Conservation (phyloP, 345 rosid genomes). For the Gossypium arboreum region DNA sequence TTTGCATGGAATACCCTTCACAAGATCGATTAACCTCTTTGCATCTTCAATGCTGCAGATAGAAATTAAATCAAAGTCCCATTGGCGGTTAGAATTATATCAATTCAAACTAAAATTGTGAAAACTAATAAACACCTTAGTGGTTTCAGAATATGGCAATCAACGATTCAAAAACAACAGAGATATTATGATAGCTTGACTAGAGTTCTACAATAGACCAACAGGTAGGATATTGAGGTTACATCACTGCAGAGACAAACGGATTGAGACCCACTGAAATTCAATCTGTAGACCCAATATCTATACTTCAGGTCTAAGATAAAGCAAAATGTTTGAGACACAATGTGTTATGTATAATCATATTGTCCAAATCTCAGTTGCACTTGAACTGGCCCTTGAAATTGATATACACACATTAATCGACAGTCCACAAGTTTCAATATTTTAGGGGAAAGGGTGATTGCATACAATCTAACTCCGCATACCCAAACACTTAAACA, state of each 20-base stretch:
- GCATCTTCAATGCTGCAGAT: slow-evolving; percentile 80
- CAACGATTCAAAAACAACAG: neutral
- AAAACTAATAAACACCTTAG: neutral
- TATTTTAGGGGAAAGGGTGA: neutral
- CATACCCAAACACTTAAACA: neutral
- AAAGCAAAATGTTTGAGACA: neutral
- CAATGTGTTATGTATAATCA: neutral
- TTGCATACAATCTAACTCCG: neutral
- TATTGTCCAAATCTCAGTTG: neutral
- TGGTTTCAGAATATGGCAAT: neutral
- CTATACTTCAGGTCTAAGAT: neutral
- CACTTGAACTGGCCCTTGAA: neutral
- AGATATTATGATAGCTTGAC: neutral
- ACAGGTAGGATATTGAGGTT: neutral
- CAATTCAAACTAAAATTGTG: neutral
- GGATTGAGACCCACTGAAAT: neutral
- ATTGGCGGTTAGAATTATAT: slow-evolving; percentile 10
- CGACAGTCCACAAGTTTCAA: neutral
- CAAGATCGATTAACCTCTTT: slow-evolving; percentile 69
- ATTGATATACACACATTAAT: neutral
- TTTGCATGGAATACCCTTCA: slow-evolving; percentile 93
- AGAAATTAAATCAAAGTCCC: neutral
- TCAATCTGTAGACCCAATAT: neutral
- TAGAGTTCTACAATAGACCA: neutral
- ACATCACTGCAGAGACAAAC: neutral